Conservation (phyloP, 305 asterid species). For the Fraxinus nigra region DNA sequence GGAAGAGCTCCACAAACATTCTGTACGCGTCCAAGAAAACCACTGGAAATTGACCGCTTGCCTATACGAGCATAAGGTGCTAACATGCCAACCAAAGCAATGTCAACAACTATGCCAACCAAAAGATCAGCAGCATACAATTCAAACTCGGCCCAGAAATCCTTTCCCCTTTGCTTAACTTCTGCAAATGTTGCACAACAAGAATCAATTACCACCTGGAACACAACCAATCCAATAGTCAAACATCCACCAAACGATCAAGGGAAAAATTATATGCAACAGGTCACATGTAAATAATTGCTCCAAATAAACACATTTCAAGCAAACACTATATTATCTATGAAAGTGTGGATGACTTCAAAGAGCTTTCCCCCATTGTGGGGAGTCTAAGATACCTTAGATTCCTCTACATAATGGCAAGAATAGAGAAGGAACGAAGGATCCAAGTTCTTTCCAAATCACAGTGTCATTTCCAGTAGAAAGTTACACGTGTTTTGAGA, state of each 20-base stretch:
- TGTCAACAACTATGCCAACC: constrained; percentile 84
- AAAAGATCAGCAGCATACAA: constrained; percentile 87
- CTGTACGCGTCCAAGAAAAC: constrained; percentile 53
- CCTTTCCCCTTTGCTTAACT: constrained; percentile 83
- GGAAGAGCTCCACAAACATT: constrained; percentile 67
- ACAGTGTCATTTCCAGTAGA: not conserved
- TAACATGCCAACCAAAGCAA: constrained; percentile 87
- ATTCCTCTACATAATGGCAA: not conserved
- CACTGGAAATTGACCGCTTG: constrained; percentile 55
- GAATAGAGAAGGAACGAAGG: not conserved
- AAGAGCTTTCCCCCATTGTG: not conserved
- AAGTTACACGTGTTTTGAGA: not conserved
- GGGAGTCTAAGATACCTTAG: not conserved
- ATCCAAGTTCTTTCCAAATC: not conserved
- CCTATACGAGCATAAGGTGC: constrained; percentile 89
- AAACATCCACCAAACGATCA: not conserved
- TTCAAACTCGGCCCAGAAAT: constrained; percentile 91
- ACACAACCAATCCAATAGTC: constrained; percentile 14
- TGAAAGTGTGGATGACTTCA: not conserved
- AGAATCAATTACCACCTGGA: constrained; percentile 79
- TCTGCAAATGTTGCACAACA: constrained; percentile 96
- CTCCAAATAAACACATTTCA: constrained; percentile 1
- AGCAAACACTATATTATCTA: not conserved
- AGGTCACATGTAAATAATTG: not conserved
- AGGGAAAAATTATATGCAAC: not conserved